phyloP scores from a whole-genome alignment of 805 yeast genomes.

The Torulaspora maleeae region DNA sequence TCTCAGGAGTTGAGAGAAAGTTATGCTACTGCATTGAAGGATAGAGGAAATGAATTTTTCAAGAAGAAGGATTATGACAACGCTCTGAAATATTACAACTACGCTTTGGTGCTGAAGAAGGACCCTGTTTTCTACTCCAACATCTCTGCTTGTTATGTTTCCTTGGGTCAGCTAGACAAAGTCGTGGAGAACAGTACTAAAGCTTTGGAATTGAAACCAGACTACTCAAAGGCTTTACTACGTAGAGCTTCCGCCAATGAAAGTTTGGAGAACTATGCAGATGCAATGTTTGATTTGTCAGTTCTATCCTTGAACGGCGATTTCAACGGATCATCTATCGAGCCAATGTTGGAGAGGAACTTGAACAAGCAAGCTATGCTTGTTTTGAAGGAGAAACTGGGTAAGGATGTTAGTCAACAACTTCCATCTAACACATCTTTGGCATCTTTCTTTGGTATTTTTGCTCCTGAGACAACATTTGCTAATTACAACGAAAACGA shows the following conservation, averaged over 20 bases:
- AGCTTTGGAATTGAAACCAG: constrained; percentile 83
- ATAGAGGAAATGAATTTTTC: constrained; percentile 80
- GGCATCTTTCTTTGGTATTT: constrained; percentile 86
- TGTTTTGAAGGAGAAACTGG: constrained; percentile 58
- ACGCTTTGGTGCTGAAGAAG: constrained; percentile 66
- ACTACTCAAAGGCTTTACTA: constrained; percentile 82
- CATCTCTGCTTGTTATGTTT: constrained; percentile 93
- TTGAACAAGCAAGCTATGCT: constrained; percentile 74
- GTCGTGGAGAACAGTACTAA: constrained; percentile 83
- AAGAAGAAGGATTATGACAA: constrained; percentile 60
- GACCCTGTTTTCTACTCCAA: constrained; percentile 93
- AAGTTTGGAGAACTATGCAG: constrained; percentile 66
- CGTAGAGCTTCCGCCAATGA: constrained; percentile 95
- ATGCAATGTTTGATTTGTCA: constrained; percentile 88
- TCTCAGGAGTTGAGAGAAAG: constrained; percentile 50
- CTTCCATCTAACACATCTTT: constrained; percentile 82
- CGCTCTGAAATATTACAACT: constrained; percentile 77
- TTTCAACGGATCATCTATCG: constrained; percentile 70
- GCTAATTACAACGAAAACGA: constrained; percentile 49
- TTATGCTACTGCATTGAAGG: constrained; percentile 75
- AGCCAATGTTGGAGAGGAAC: constrained; percentile 79
- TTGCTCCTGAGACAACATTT: constrained; percentile 50
- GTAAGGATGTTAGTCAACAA: constrained; percentile 34
- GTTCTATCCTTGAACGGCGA: constrained; percentile 84
- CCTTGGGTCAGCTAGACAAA: constrained; percentile 71